Percentiles rank a stretch among this genome's conserved stretches.
Evolutionary conservation across 495 filamentous ascomycete genomes (phyloP).

Genomic region (Terfezia boudieri): DNA sequence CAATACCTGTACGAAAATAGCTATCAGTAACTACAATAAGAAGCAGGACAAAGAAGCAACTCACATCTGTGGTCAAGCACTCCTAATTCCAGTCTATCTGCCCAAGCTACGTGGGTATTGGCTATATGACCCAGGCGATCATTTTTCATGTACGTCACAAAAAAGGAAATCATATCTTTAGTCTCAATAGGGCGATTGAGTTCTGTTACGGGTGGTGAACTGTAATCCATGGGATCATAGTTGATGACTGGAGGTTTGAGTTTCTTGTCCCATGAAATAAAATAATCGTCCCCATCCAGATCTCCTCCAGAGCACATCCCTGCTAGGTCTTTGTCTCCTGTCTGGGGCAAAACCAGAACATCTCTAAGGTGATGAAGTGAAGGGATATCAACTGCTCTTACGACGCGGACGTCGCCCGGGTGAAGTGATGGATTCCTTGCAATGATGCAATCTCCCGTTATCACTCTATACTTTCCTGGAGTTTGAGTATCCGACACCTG

Average conservation of each 20-base stretch:
- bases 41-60: slow-evolving; percentile 1
- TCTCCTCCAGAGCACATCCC: slow-evolving; percentile 95
- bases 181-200: slow-evolving; percentile 37
- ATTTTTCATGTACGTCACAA: slow-evolving; percentile 85
- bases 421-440: slow-evolving; percentile 90
- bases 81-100: slow-evolving; percentile 39
- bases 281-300: slow-evolving; percentile 86
- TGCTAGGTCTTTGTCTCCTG: slow-evolving; percentile 61
- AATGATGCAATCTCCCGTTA: slow-evolving; percentile 60
- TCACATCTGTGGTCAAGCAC: slow-evolving; percentile 46
- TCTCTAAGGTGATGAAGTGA: slow-evolving; percentile 51
- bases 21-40: slow-evolving; percentile 1
- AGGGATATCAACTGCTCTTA: slow-evolving; percentile 57
- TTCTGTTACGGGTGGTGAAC: slow-evolving; percentile 24
- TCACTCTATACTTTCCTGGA: slow-evolving; percentile 33
- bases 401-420: slow-evolving; percentile 76
- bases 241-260: slow-evolving; percentile 51
- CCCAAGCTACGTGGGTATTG: slow-evolving; percentile 56
- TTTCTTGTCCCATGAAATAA: slow-evolving; percentile 75
- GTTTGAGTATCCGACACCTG: slow-evolving; percentile 40
- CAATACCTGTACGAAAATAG: slow-evolving; percentile 24
- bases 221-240: slow-evolving; percentile 51
- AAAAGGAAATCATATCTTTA: slow-evolving; percentile 57
- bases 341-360: slow-evolving; percentile 68
- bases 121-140: slow-evolving; percentile 63